Evolutionary conservation across 2,329 filamentous ascomycete species (phyloP).

Genomic region (Amylocarpus encephaloides): DNA sequence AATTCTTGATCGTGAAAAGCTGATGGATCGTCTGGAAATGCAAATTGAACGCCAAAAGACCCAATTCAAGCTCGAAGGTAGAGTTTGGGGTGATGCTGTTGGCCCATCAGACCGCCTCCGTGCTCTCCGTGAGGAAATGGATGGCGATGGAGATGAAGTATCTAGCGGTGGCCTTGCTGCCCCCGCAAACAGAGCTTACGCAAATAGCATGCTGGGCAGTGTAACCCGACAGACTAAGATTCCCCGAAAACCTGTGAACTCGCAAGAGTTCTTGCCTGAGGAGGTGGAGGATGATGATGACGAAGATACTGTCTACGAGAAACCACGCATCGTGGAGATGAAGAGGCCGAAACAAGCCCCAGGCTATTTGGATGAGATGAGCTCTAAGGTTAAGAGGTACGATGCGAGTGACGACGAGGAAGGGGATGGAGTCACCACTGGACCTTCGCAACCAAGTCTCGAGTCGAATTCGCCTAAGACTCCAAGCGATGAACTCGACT

Average conservation of each 20-base stretch:
- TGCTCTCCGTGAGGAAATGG: constrained; percentile 92
- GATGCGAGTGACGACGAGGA: constrained; percentile 46
- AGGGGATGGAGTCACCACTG: constrained; percentile 64
- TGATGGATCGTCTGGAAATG: constrained; percentile 91
- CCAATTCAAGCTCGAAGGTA: constrained; percentile 92
- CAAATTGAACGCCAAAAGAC: constrained; percentile 97
- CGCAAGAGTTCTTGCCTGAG: constrained; percentile 27
- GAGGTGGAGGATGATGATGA: constrained; percentile 46
- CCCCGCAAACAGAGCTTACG: constrained; percentile 56
- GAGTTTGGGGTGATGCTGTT: constrained; percentile 74
- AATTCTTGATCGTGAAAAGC: constrained; percentile 83
- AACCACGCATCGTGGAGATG: constrained; percentile 72
- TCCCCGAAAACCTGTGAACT: constrained; percentile 47
- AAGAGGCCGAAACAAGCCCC: constrained; percentile 57
- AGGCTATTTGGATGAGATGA: constrained; percentile 64
- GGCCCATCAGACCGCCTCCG: constrained; percentile 88
- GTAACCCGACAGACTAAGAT: constrained; percentile 57
- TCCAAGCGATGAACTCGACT: constrained; percentile 29
- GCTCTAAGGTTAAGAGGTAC: constrained; percentile 65
- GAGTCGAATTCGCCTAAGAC: constrained; percentile 60
- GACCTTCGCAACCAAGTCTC: constrained; percentile 67
- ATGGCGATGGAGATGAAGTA: constrained; percentile 47
- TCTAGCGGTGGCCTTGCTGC: neutral
- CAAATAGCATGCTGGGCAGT: constrained; percentile 67
- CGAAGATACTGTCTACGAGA: constrained; percentile 53